These are phyloP conservation scores for Melaleuca alternifolia DNA, from an alignment of 345 rosid species.

Conservation along the genomic window DNA sequence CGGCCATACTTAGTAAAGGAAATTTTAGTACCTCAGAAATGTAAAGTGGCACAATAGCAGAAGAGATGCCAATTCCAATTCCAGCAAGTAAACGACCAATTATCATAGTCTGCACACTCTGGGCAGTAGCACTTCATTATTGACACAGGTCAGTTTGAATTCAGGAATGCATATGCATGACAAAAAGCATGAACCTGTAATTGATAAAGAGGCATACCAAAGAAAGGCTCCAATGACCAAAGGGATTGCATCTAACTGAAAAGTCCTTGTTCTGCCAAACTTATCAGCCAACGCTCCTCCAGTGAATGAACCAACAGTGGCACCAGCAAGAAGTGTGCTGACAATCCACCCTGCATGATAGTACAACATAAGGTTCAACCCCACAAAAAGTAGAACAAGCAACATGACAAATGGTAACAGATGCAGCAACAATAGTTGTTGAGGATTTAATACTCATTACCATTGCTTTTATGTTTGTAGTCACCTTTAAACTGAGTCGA, in stretches of 20 bases:
- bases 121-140: slow-evolving; percentile 72
- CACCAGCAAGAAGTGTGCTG: slow-evolving; percentile 94
- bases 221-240: slow-evolving; percentile 79
- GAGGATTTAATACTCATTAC: not conserved
- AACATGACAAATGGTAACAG: not conserved
- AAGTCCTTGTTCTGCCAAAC: slow-evolving; percentile 90
- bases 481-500: not conserved
- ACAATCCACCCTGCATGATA: slow-evolving; percentile 84
- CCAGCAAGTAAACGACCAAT: slow-evolving; percentile 96
- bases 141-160: slow-evolving; percentile 6
- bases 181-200: not conserved
- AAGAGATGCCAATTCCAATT: slow-evolving; percentile 93
- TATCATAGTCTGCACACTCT: slow-evolving; percentile 83
- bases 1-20: not conserved
- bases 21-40: slow-evolving; percentile 70
- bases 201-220: slow-evolving; percentile 29
- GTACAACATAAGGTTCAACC: not conserved
- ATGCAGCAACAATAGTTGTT: not conserved
- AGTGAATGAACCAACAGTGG: slow-evolving; percentile 89
- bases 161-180: not conserved
- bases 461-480: not conserved
- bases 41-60: slow-evolving; percentile 95
- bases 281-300: slow-evolving; percentile 93
- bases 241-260: slow-evolving; percentile 91
- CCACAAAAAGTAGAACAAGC: not conserved